Evolutionary conservation across 106 monocot genomes (phyloP).

Genomic region (Acanthochlamys bracteata): DNA sequence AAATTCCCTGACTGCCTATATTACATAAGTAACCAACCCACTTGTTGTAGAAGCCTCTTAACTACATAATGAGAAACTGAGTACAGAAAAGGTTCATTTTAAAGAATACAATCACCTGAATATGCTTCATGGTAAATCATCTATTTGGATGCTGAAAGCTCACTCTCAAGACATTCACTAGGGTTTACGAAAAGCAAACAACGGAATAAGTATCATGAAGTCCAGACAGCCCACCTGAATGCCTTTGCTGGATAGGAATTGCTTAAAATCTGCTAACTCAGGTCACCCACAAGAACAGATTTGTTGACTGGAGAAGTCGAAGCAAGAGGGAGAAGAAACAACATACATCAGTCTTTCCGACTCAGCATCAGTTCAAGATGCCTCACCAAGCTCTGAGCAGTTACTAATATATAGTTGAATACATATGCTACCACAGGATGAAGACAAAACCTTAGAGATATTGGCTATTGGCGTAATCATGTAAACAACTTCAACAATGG

Average conservation of each 20-base stretch:
- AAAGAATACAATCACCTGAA: no score
- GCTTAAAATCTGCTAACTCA: slow-evolving; percentile 96
- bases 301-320: slow-evolving; percentile 68
- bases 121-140: no score
- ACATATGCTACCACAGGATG: no score
- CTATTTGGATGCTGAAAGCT: no score
- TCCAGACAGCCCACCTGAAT: slow-evolving; percentile 46
- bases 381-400: slow-evolving; percentile 77
- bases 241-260: slow-evolving; percentile 81
- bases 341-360: slow-evolving; percentile 54
- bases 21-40: no score
- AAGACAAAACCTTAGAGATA: no score
- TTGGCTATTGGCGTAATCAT: no score
- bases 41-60: no score
- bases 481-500: no score
- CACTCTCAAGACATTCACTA: background rate
- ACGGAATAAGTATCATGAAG: background rate
- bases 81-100: no score
- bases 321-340: slow-evolving; percentile 61
- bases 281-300: slow-evolving; percentile 87
- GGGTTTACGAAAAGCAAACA: background rate
- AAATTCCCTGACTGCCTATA: no score
- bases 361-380: slow-evolving; percentile 86
- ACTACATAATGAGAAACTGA: no score
- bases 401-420: background rate